Conservation (phyloP, 2,329 filamentous ascomycete species). For the Penicillium sp. region DNA sequence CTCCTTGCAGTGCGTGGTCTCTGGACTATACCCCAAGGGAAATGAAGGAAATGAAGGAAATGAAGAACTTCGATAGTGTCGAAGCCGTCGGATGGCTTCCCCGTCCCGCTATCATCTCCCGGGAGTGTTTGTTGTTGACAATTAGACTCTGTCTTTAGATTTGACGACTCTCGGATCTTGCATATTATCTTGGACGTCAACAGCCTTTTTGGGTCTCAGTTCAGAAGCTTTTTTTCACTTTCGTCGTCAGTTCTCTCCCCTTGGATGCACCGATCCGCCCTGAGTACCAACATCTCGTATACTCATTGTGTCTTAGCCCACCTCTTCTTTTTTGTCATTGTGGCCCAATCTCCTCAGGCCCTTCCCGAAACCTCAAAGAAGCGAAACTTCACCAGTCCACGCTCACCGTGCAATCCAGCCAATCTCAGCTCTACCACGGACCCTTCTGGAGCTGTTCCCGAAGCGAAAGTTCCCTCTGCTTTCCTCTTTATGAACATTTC, state of each 20-base stretch:
- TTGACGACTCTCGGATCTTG: slow-evolving; percentile 24
- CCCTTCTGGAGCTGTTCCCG: slow-evolving; percentile 3
- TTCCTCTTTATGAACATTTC: slow-evolving; percentile 23
- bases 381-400: slow-evolving; percentile 29
- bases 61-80: slow-evolving; percentile 30
- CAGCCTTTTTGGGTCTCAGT: slow-evolving; percentile 20
- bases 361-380: slow-evolving; percentile 32
- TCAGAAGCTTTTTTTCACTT: slow-evolving; percentile 12
- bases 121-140: slow-evolving; percentile 38
- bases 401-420: slow-evolving; percentile 10
- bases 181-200: slow-evolving; percentile 34
- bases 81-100: slow-evolving; percentile 29
- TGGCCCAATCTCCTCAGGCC: slow-evolving; percentile 32
- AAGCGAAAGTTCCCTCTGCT: slow-evolving; percentile 17
- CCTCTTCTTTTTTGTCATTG: slow-evolving; percentile 28
- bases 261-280: slow-evolving; percentile 34
- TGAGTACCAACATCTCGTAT: slow-evolving; percentile 29
- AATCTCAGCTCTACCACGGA: slow-evolving; percentile 10
- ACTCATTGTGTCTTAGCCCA: slow-evolving; percentile 41
- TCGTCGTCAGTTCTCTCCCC: slow-evolving; percentile 20
- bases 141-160: slow-evolving; percentile 26
- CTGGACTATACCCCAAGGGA: slow-evolving; percentile 20
- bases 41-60: slow-evolving; percentile 24
- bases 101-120: slow-evolving; percentile 22
- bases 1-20: slow-evolving; percentile 39